A percentile compares a stretch with the other conserved stretches of the same genome.
phyloP scores from a whole-genome alignment of 2,329 filamentous ascomycete species.

The Xylariaceae sp. region DNA sequence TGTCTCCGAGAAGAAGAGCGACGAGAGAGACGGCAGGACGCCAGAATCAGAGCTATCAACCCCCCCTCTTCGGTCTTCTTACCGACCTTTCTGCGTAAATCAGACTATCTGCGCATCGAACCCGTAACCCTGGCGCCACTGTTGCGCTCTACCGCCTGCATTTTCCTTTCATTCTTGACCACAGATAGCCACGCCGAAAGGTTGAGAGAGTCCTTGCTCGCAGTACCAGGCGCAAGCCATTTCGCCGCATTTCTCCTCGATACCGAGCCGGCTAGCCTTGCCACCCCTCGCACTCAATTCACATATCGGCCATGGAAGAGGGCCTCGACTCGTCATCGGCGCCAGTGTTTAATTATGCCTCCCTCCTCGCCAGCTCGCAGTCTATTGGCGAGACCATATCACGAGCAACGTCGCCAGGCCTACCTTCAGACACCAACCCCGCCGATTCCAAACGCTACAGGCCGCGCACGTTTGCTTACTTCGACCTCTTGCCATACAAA shows the following conservation, averaged over 20 bases:
- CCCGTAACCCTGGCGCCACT: too few relatives aligned
- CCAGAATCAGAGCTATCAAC: too few relatives aligned
- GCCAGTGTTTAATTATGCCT: constrained; percentile 32
- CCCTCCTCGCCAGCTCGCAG: constrained; percentile 36
- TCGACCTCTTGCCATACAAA: constrained; percentile 79
- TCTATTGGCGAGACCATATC: constrained; percentile 64
- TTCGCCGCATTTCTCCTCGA: not conserved
- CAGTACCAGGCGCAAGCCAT: not conserved
- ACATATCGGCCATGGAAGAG: constrained; percentile 32
- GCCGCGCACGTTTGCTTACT: constrained; percentile 89
- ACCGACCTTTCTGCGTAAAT: too few relatives aligned
- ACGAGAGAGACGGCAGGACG: not conserved
- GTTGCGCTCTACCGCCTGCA: too few relatives aligned
- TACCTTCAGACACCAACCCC: constrained; percentile 44
- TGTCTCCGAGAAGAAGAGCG: not conserved
- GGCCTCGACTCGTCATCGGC: constrained; percentile 33
- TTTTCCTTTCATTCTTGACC: too few relatives aligned
- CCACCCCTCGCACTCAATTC: not conserved
- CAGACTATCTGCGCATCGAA: too few relatives aligned
- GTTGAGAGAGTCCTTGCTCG: not conserved
- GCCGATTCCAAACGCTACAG: constrained; percentile 62
- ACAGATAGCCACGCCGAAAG: too few relatives aligned
- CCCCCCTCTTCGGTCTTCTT: too few relatives aligned
- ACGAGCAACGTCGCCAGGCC: constrained; percentile 77
- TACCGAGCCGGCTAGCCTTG: not conserved